Conservation (phyloP, 202 grass and related monocot genomes). For the Digitaria exilis region DNA sequence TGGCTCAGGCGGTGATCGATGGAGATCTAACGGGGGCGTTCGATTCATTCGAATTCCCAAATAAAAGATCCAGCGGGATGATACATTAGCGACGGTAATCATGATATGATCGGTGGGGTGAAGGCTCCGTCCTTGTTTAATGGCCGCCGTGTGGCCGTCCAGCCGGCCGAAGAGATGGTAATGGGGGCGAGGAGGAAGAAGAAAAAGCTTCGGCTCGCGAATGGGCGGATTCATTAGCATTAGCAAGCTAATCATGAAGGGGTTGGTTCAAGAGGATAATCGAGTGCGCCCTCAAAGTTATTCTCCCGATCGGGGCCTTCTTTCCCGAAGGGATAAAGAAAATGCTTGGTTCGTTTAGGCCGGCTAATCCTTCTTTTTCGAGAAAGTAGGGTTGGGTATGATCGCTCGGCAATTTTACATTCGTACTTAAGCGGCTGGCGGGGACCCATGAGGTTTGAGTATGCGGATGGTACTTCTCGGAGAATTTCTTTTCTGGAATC, state of each 20-base stretch:
- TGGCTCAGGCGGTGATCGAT: not conserved
- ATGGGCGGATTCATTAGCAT: slow-evolving; percentile 28
- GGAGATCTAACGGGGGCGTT: not conserved
- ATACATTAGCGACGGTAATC: slow-evolving; percentile 22
- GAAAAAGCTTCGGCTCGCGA: no score
- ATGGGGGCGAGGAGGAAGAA: no score
- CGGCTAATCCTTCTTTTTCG: slow-evolving; percentile 42
- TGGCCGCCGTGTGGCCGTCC: slow-evolving; percentile 6
- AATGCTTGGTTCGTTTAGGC: slow-evolving; percentile 48
- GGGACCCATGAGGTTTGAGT: slow-evolving; percentile 42
- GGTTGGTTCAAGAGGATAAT: slow-evolving; percentile 35
- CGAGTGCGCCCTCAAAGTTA: slow-evolving; percentile 30
- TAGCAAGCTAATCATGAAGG: slow-evolving; percentile 37
- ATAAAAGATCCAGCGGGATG: slow-evolving; percentile 16
- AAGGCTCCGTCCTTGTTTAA: slow-evolving; percentile 46
- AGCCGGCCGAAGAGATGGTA: not conserved
- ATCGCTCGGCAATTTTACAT: not conserved
- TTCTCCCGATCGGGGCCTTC: slow-evolving; percentile 28
- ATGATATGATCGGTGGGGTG: slow-evolving; percentile 42
- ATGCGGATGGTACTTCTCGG: not conserved
- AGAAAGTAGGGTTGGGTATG: slow-evolving; percentile 36
- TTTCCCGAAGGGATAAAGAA: slow-evolving; percentile 32
- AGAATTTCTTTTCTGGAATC: not conserved
- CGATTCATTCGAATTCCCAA: slow-evolving; percentile 26
- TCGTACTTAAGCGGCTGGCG: slow-evolving; percentile 8